A percentile compares a stretch with the other conserved stretches of the same genome.
phyloP scores from a whole-genome alignment of 768 basidiomycete genomes.

The Xerocomus spinulosus region DNA sequence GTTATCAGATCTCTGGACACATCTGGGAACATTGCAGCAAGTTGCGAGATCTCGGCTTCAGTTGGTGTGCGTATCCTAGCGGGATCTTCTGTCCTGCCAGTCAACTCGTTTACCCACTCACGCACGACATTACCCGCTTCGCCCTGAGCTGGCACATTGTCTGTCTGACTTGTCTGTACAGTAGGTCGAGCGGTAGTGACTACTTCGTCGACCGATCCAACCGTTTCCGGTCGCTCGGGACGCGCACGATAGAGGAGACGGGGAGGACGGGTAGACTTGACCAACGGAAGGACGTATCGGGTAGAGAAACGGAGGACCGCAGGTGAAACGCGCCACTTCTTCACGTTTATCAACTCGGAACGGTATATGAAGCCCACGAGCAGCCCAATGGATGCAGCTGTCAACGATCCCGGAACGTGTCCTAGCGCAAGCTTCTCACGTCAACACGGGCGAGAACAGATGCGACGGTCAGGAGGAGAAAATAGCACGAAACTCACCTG shows the following conservation, averaged over 20 bases:
- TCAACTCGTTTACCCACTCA: constrained; percentile 78
- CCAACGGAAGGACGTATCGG: constrained; percentile 58
- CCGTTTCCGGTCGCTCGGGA: constrained; percentile 44
- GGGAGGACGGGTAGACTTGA: constrained; percentile 61
- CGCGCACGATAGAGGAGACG: constrained; percentile 70
- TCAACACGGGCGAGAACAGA: constrained; percentile 2
- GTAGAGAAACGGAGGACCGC: constrained; percentile 50
- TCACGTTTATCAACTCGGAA: constrained; percentile 74
- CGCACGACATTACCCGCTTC: constrained; percentile 49
- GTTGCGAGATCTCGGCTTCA: constrained; percentile 69
- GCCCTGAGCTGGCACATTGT: constrained; percentile 16
- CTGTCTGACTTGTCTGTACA: constrained; percentile 21
- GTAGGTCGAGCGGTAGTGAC: constrained; percentile 56
- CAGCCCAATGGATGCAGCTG: constrained; percentile 60
- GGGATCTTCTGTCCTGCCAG: constrained; percentile 54
- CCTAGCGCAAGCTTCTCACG: constrained; percentile 59
- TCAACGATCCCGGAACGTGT: constrained; percentile 60
- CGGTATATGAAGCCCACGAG: constrained; percentile 75
- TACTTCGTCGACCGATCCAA: constrained; percentile 45
- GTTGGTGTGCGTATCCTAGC: constrained; percentile 65
- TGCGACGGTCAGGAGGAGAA: neutral
- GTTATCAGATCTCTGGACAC: constrained; percentile 68
- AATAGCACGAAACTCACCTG: constrained; percentile 48
- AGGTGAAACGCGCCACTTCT: constrained; percentile 71
- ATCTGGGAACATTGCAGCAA: constrained; percentile 83